A percentile compares a stretch with the other conserved stretches of the same genome.
Conservation (phyloP, 2,329 filamentous ascomycete genomes). For the Venturia carpophila region DNA sequence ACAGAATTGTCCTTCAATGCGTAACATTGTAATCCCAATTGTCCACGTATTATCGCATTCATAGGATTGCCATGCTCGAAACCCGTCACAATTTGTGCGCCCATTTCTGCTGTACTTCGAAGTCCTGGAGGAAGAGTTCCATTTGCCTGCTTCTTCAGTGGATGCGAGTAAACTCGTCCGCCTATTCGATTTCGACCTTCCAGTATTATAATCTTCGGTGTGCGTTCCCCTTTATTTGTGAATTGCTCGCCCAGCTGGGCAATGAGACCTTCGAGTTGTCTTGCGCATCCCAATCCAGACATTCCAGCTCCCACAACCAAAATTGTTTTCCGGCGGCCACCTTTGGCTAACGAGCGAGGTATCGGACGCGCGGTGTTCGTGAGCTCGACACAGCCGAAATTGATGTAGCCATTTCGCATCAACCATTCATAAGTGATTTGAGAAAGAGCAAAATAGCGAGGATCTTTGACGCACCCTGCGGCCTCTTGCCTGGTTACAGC, state of each 20-base stretch:
- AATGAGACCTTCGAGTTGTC: conserved; percentile 82
- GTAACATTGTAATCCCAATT: conserved; percentile 81
- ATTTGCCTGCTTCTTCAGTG: conserved; percentile 52
- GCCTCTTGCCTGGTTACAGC: conserved; percentile 78
- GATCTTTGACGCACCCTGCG: conserved; percentile 79
- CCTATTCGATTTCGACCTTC: conserved; percentile 84
- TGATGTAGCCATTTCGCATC: conserved; percentile 84
- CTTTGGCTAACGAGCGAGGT: conserved; percentile 34
- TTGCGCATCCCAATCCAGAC: conserved; percentile 82
- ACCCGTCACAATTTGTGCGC: conserved; percentile 95
- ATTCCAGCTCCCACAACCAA: conserved; percentile 91
- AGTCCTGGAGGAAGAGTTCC: conserved; percentile 45
- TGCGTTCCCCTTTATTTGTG: conserved; percentile 55
- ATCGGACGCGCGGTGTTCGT: conserved; percentile 37
- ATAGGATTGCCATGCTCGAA: conserved; percentile 94
- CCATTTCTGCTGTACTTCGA: conserved; percentile 84
- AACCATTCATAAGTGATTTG: conserved; percentile 91
- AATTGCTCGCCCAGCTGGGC: conserved; percentile 67
- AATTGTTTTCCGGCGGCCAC: conserved; percentile 59
- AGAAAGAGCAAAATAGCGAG: conserved; percentile 81
- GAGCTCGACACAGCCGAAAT: conserved; percentile 85
- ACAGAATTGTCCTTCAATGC: conserved; percentile 71
- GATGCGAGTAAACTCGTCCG: conserved; percentile 85
- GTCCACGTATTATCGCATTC: conserved; percentile 82
- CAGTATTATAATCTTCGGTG: conserved; percentile 69